Evolutionary conservation across 2,329 filamentous ascomycete genomes (phyloP), one percentile per base, ranked within the genome.

Genomic region (Scedosporium aurantiacum): DNA sequence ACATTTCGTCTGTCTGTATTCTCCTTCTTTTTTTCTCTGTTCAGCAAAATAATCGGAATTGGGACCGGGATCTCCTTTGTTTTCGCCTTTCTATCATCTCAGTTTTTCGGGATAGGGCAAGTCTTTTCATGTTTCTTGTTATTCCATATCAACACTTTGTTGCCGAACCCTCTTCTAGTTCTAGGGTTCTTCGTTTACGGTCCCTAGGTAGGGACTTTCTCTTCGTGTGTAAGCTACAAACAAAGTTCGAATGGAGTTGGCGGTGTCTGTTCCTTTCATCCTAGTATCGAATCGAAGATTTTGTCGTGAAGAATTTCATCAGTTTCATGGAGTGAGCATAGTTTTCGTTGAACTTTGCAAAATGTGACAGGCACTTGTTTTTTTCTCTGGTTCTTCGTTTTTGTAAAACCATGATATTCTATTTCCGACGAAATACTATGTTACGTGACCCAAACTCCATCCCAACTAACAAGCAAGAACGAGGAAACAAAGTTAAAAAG

Each of bases 21-120:
- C 58, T 37, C 14, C 57, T 57, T 60, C 32, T 60, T 61, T 62
- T 57, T 57, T 52, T 58, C 23, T 40, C 18, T 43, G 40, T 25
- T 58, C 41, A 32, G 43, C 57, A 54, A 54, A 54, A 54, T 54
- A 54, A 54, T 54, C 18, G 50, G 50, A 28, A 54, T 21, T 23
- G 23, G 50, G 50, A 23, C 50, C 23, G n/a, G 50, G 50, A 5
- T 57, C 18, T 41, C 32, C 43, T 47, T 21, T n/a, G 43, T 57
- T 37, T 40, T 57, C 16, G n/a, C 14, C 16, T 57, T 27, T 16
- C 32, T 37, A 21, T 21, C 52, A 56, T 56, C 23, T 32, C n/a
- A 16, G 16, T 56, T 23, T 56, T 32, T 12, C 23, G n/a, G 16
- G 23, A 18, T 18, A n/a, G 43, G 43, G 43, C 43, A n/a, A 47